Evolutionary conservation across 805 yeast species (phyloP).

Genomic region (Zygosaccharomyces bailii): DNA sequence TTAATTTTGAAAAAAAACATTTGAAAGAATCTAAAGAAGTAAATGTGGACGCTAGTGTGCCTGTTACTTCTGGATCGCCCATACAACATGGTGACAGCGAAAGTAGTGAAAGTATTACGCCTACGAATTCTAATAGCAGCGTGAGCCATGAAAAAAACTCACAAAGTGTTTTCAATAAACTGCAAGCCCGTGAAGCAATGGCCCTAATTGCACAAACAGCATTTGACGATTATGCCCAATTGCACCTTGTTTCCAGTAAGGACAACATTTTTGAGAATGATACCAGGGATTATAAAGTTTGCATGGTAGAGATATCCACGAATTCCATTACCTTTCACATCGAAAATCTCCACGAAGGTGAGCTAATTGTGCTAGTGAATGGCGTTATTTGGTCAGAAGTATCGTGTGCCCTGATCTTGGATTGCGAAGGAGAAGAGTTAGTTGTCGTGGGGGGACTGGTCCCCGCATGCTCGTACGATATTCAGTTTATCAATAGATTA

Average conservation of each 20-base stretch:
- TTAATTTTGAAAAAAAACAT: constrained; percentile 45
- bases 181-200: constrained; percentile 35
- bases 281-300: constrained; percentile 35
- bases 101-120: constrained; percentile 13
- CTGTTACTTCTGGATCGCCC: constrained; percentile 10
- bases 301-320: constrained; percentile 50
- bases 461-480: constrained; percentile 61
- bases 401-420: constrained; percentile 42
- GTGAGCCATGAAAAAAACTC: constrained; percentile 11
- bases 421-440: constrained; percentile 44
- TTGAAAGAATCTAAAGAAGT: constrained; percentile 38
- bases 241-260: constrained; percentile 28
- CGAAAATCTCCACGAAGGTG: constrained; percentile 43
- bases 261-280: constrained; percentile 32
- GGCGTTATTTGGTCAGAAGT: constrained; percentile 71
- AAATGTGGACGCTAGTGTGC: constrained; percentile 1
- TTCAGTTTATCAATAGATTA: constrained; percentile 42
- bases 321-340: constrained; percentile 51
- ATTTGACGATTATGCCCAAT: constrained; percentile 31
- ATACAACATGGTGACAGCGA: constrained; percentile 8
- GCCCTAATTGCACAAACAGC: constrained; percentile 36
- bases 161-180: constrained; percentile 33
- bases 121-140: constrained; percentile 16
- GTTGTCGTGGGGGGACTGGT: constrained; percentile 63
- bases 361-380: constrained; percentile 50